Base-by-base conservation (phyloP, 768 basidiomycete species). In the Phylloporus sp. region DNA sequence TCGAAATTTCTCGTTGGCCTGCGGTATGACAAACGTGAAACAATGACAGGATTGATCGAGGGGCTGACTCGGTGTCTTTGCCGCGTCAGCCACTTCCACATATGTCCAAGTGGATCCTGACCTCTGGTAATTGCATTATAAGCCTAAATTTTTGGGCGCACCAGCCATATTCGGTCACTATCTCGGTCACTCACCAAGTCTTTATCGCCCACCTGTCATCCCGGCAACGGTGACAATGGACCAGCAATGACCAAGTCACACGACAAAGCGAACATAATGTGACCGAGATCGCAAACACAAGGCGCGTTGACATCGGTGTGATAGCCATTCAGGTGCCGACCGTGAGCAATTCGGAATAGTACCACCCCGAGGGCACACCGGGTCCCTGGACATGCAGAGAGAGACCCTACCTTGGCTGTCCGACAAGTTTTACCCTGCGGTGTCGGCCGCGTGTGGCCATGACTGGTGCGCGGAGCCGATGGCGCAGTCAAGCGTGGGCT, bases 41-140 rank as follows among this genome's bases (percentile, higher is more conserved):
- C 76, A 75, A 52, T 47, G 57, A 54, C 63, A 62, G 59, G 41
- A 59, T 47, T 74, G 76, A 78, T 78, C 77, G 74, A 70, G 63
- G 59, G 68, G 23, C 57, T 57, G 55, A 57, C 51, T 59, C 57
- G 58, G 58, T 53, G 42, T 52, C 64, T 65, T 60, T 61, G 59
- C 52, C 56, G 50, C 49, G 41, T 58, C 50, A 40, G 26, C 16
- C 45, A 43, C 36, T 65, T 59, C 73, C 70, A 35, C 24, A 73
- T 73, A 66, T 71, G 73, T 72, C 50, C 29, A 72, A 46, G 57
- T 32, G 45, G 73, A 59, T 55, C 79, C 79, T 56, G 54, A 23
- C 2, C 13, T 59, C 32, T 50, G 80, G 79, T 77, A 77, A 54
- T 41, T 51, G 26, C 45, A 8, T 52, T 38, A 44, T 57, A 70